Evolutionary conservation across 768 basidiomycete species (phyloP), one percentile per base, ranked within the genome.

Genomic region (Boletus rubropictus): DNA sequence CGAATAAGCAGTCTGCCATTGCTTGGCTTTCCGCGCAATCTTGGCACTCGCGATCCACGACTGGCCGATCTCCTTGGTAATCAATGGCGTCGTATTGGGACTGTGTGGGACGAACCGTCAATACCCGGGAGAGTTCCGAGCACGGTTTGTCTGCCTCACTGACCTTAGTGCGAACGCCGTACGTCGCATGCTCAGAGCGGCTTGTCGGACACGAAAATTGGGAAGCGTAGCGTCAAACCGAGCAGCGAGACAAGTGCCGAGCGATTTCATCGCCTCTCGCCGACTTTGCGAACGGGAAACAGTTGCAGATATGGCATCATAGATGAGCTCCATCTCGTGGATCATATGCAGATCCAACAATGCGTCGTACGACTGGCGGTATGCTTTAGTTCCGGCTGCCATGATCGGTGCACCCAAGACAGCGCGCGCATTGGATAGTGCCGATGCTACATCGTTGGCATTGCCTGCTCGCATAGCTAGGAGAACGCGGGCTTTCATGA

Each of bases 1-100:
- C 59, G 89, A 96, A 63, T 98, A 99, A 2, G 96, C 92, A 0
- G 95, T 97, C 69, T 97, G 95, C 74, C 81, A 84, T 62, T 98
- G 93, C 0, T 90, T 87, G 3, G 93, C 89, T 62, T 97, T 99
- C 28, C 96, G 75, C 28, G 96, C 96, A 46, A 93, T 92, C 63
- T 94, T 97, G n/a, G 94, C 86, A 50, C 86, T 97, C 22, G 80
- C 74, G 11, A 98, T 76, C 96, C 96, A 99, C 1, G 90, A 83
- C 39, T 78, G 76, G 3, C 91, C 86, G 31, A 94, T 82, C 55
- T 86, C 83, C 12, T 68, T 68, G 28, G 63, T 72, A n/a, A 79
- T 65, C 33, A 65, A 66, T 12, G 68, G 58, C 38, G 69, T 68
- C 22, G 69, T 62, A 17, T 35, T 34, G 24, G 59, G 36, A 38